phyloP scores from a whole-genome alignment of 352 stramenopile genomes.

The Phytophthora cactorum region DNA sequence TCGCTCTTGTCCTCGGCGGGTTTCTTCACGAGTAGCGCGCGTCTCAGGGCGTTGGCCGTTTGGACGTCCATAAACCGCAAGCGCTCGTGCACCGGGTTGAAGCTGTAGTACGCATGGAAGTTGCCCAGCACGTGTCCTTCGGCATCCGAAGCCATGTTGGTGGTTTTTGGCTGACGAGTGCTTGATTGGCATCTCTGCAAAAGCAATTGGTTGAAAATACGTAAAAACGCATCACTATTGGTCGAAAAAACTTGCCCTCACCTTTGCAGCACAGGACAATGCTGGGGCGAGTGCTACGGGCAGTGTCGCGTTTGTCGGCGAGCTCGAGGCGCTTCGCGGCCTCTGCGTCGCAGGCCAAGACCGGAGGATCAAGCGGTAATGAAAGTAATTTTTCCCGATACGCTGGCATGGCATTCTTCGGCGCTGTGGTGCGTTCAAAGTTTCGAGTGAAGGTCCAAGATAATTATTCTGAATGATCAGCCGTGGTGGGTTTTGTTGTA shows the following conservation, averaged over 20 bases:
- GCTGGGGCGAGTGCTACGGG: constrained; percentile 29
- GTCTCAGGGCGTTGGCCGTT: constrained; percentile 48
- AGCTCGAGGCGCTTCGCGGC: constrained; percentile 36
- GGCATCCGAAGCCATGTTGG: constrained; percentile 42
- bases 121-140: constrained; percentile 84
- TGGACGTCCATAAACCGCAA: constrained; percentile 74
- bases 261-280: constrained; percentile 6
- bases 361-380: constrained; percentile 4
- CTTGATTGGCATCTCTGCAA: constrained; percentile 12
- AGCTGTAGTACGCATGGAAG: constrained; percentile 88
- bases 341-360: constrained; percentile 30
- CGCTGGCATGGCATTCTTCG: constrained; percentile 86
- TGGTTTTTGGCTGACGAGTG: neutral
- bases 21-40: constrained; percentile 44
- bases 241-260: neutral
- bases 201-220: constrained; percentile 24
- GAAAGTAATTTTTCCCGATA: constrained; percentile 84
- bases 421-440: constrained; percentile 65
- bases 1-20: constrained; percentile 1
- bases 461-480: constrained; percentile 4
- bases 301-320: constrained; percentile 23
- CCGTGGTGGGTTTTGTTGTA: constrained; percentile 2
- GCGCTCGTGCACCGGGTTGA: constrained; percentile 75
- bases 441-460: neutral
- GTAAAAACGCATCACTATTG: neutral